phyloP scores from a whole-genome alignment of 2,329 filamentous ascomycete genomes.

The Zymoseptoria crescenta region DNA sequence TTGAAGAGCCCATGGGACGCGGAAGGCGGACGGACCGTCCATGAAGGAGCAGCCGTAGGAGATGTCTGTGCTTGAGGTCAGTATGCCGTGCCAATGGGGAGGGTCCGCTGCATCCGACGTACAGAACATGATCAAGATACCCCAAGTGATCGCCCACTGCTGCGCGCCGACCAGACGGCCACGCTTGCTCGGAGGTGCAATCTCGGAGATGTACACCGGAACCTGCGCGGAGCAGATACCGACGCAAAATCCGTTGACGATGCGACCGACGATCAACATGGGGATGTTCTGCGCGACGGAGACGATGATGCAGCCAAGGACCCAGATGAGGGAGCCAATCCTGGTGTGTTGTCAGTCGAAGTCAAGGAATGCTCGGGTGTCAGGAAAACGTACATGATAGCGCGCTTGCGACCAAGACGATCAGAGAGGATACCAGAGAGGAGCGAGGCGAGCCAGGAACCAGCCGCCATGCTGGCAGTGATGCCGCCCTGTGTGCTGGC shows the following conservation, averaged over 20 bases:
- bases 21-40: conserved; percentile 46
- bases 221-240: conserved; percentile 66
- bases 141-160: conserved; percentile 62
- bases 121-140: conserved; percentile 60
- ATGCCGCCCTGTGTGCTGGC: conserved; percentile 58
- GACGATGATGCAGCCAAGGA: conserved; percentile 54
- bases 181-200: conserved; percentile 51
- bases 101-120: background rate
- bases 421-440: conserved; percentile 54
- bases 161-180: conserved; percentile 63
- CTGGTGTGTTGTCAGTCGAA: background rate
- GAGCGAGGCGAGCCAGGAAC: conserved; percentile 59
- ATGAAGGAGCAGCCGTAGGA: conserved; percentile 58
- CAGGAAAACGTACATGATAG: conserved; percentile 42
- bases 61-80: conserved; percentile 32
- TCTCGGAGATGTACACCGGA: conserved; percentile 60
- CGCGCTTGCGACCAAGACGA: conserved; percentile 44
- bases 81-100: too few relatives aligned
- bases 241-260: conserved; percentile 64
- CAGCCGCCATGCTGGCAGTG: conserved; percentile 62
- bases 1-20: conserved; percentile 44
- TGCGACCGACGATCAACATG: conserved; percentile 64
- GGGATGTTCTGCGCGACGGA: conserved; percentile 56
- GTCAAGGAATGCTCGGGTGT: background rate
- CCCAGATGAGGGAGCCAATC: conserved; percentile 35